Percentiles rank a stretch among this genome's conserved stretches.
Evolutionary conservation across 1,284 basidiomycete genomes (phyloP).

Genomic region (Mycosarcoma mackinlayi): DNA sequence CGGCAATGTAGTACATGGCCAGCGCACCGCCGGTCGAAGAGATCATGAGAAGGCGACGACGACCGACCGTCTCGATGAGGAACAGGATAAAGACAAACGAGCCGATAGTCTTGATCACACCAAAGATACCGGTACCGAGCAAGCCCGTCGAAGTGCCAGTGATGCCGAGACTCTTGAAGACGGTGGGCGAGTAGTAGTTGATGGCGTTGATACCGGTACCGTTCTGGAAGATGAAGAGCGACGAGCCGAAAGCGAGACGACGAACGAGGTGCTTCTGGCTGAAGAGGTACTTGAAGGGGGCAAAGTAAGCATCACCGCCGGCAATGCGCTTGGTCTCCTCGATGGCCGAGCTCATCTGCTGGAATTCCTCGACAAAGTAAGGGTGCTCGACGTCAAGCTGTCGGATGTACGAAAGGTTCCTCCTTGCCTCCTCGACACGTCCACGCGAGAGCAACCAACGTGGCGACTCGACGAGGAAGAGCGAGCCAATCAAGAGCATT

Average conservation of each 20-base stretch:
- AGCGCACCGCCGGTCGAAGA: conserved; percentile 62
- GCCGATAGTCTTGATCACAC: conserved; percentile 80
- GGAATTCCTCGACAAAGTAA: conserved; percentile 49
- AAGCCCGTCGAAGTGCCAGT: conserved; percentile 72
- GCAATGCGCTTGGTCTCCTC: conserved; percentile 9
- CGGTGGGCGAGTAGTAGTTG: conserved; percentile 70
- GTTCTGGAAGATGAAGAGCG: conserved; percentile 31
- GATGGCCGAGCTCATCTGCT: conserved; percentile 17
- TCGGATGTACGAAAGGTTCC: conserved; percentile 57
- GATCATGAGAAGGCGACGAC: conserved; percentile 70
- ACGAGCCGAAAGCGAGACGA: conserved; percentile 18
- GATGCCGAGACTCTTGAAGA: conserved; percentile 73
- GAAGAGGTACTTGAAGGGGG: conserved; percentile 50
- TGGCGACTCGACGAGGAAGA: conserved; percentile 74
- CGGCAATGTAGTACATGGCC: conserved; percentile 52
- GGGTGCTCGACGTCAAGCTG: conserved; percentile 58
- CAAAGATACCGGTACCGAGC: conserved; percentile 81
- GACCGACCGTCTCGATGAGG: conserved; percentile 76
- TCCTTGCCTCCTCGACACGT: conserved; percentile 57
- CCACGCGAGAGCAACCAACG: conserved; percentile 75
- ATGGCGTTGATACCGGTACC: conserved; percentile 61
- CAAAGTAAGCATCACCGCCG: conserved; percentile 36
- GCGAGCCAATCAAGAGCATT: conserved; percentile 63
- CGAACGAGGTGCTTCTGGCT: conserved; percentile 18
- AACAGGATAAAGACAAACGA: conserved; percentile 75